Percentiles rank a stretch among this genome's conserved stretches.
Conservation (phyloP, 2,329 filamentous ascomycete species). For the Dactylellina parvicollis region DNA sequence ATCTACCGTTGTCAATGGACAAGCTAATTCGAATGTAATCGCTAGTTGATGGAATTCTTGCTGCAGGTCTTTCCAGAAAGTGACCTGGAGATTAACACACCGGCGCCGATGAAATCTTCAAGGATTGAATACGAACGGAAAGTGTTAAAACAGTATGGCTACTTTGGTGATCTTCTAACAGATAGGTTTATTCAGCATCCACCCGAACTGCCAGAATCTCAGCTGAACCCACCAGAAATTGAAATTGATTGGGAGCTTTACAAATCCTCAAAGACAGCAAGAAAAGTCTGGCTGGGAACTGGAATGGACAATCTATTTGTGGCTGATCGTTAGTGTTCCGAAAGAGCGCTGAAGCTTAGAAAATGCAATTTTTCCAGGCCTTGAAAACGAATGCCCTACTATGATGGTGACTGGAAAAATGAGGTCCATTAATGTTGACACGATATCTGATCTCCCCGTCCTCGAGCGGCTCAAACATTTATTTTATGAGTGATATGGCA, state of each 20-base stretch:
- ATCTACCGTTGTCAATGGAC: too few species aligned
- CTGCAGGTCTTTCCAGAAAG: constrained; percentile 20
- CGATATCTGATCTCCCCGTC: too few species aligned
- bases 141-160: constrained; percentile 18
- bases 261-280: constrained; percentile 6
- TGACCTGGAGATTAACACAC: constrained; percentile 8
- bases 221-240: background rate
- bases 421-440: too few species aligned
- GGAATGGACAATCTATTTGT: background rate
- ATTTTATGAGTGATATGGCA: too few species aligned
- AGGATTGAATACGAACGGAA: constrained; percentile 23
- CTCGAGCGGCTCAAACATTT: too few species aligned
- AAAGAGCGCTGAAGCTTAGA: too few species aligned
- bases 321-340: too few species aligned
- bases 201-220: background rate
- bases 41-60: constrained; percentile 23
- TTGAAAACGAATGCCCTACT: too few species aligned
- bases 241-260: constrained; percentile 24
- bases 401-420: too few species aligned
- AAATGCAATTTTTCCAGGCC: too few species aligned
- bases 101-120: constrained; percentile 21
- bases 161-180: constrained; percentile 9
- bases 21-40: background rate
- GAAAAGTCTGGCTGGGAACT: constrained; percentile 30
- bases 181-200: constrained; percentile 20